phyloP scores from a whole-genome alignment of 108 stramenopile genomes.

The Cyclotella sp. region DNA sequence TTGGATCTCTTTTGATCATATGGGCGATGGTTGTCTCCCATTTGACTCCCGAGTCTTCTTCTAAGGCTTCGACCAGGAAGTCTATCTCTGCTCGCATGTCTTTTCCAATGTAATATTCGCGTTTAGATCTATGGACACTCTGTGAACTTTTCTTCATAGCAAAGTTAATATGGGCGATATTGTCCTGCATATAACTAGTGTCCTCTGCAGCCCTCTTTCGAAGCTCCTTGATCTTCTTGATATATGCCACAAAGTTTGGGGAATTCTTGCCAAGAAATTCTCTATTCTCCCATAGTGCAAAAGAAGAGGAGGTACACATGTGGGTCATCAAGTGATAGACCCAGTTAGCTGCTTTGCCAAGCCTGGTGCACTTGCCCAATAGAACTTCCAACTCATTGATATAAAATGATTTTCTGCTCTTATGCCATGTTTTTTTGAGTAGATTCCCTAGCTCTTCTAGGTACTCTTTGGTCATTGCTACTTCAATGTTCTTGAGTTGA shows the following conservation, averaged over 20 bases:
- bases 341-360: constrained; percentile 16
- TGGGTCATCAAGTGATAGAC: constrained; percentile 17
- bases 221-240: not conserved
- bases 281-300: not conserved
- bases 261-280: not conserved
- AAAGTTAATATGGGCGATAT: no score
- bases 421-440: not conserved
- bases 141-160: no score
- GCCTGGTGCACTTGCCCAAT: not conserved
- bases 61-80: no score
- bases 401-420: not conserved
- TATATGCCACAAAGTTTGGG: not conserved
- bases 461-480: constrained; percentile 12
- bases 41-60: no score
- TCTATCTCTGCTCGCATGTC: no score
- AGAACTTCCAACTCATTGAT: constrained; percentile 6
- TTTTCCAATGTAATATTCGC: no score
- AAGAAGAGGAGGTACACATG: not conserved
- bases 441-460: not conserved
- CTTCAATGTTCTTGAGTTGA: not conserved
- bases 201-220: not conserved
- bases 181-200: not conserved
- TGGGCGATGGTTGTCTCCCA: not conserved
- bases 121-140: no score
- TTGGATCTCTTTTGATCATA: not conserved